These are phyloP conservation scores for Calocybe indica DNA, from an alignment of 768 basidiomycete genomes.

Conservation along the genomic window DNA sequence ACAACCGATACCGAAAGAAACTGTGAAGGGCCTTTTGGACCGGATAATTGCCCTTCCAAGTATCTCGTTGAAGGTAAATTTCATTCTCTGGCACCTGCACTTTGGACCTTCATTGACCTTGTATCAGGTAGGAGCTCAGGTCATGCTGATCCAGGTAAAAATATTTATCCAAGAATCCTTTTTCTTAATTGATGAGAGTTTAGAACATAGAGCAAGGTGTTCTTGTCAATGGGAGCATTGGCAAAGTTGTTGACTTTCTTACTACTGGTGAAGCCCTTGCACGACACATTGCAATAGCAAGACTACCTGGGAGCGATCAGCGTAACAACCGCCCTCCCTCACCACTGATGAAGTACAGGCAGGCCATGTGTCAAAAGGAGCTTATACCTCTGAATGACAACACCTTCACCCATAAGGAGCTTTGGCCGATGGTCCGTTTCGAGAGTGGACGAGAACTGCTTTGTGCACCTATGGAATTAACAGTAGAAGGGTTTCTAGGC, in stretches of 20 bases:
- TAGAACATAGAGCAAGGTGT: constrained; percentile 59
- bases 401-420: constrained; percentile 18
- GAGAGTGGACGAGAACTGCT: constrained; percentile 40
- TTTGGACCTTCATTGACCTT: not conserved
- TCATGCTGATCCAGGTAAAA: constrained; percentile 64
- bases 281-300: constrained; percentile 29
- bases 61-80: constrained; percentile 42
- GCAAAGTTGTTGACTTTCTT: constrained; percentile 44
- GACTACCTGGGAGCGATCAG: not conserved
- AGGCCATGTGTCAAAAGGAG: too few relatives aligned
- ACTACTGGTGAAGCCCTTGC: constrained; percentile 41
- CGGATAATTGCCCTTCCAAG: constrained; percentile 40
- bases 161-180: not conserved
- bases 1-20: constrained; percentile 20
- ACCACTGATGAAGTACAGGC: not conserved
- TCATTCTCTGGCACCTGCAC: not conserved
- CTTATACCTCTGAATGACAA: constrained; percentile 14
- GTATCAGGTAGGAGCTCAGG: constrained; percentile 65
- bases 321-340: not conserved
- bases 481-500: constrained; percentile 48
- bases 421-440: constrained; percentile 62
- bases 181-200: not conserved
- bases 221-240: constrained; percentile 65
- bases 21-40: constrained; percentile 32
- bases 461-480: constrained; percentile 50